Evolutionary conservation across 495 filamentous ascomycete species (phyloP), one percentile per base, ranked within the genome.

Genomic region (Massariosphaeria phaeospora): DNA sequence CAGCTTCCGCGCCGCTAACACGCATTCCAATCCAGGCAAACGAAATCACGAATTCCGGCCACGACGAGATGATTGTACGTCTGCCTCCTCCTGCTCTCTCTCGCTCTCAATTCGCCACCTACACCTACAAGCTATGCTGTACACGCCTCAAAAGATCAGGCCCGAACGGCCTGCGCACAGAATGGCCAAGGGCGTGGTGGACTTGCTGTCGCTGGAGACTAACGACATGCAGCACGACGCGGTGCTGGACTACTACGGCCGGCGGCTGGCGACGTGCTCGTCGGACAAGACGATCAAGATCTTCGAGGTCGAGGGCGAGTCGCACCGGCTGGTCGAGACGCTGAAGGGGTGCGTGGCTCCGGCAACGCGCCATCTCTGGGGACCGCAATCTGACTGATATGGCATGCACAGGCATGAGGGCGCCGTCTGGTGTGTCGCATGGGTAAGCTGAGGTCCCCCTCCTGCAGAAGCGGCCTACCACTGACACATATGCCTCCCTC

Each of bases 61-160:
- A 98, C 73, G 94, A 97, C 84, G 91, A 96, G 70, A 97, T 98
- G 91, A 96, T 98, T 78, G 91, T 97, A 88, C 67, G 89, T 82
- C 62, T 24, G 48, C 49, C 53, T 20, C 15, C 0, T 10, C 40
- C 47, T 29, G 10, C 31, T 15, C 7, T 18, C 24, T 38, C 17
- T 25, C 30, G 10, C 26, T 20, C 11, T 5, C 33, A 13, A 48
- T 5, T 20, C 17, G 36, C 36, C 9, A n/a, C 30, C 36, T 7
- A 40, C 8, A 40, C 7, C 36, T 9, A 10, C 36, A 17, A 9
- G 9, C 9, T 40, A 17, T 17, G 30, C 30, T 33, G 8, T 33
- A n/a, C 30, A n/a, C 30, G 8, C 30, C n/a, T 12, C 24, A n/a
- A 27, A 7, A 17, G 35, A 21, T 10, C 18, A 20, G 10, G 18